These are phyloP conservation scores for Pichia sp. DNA, from an alignment of 1,139 yeast species.

Conservation along the genomic window DNA sequence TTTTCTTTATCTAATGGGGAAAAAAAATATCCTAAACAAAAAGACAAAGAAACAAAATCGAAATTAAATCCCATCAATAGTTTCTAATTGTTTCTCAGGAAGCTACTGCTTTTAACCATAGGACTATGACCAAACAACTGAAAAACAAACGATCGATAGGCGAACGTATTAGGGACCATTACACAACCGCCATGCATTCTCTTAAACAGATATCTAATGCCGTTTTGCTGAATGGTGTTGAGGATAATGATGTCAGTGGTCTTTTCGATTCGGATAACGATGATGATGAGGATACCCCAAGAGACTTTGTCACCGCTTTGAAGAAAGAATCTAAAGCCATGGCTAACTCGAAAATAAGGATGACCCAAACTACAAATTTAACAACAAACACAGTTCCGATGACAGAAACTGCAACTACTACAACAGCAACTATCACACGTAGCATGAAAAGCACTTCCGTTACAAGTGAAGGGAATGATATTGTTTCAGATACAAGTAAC, in stretches of 20 bases:
- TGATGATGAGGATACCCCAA: neutral
- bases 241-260: constrained; percentile 6
- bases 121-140: constrained; percentile 13
- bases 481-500: neutral
- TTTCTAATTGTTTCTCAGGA: too few relatives aligned
- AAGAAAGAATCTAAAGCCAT: constrained; percentile 1
- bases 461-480: neutral
- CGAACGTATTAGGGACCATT: constrained; percentile 4
- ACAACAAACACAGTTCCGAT: neutral
- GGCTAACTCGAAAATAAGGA: neutral
- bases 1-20: neutral
- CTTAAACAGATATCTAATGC: constrained; percentile 11
- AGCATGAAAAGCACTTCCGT: constrained; percentile 4
- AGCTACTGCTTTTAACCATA: too few relatives aligned
- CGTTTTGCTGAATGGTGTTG: constrained; percentile 6
- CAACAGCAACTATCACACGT: neutral
- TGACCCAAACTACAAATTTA: too few relatives aligned
- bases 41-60: too few relatives aligned
- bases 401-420: neutral
- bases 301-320: neutral
- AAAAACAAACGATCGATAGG: constrained; percentile 11
- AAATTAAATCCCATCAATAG: too few relatives aligned
- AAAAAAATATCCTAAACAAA: too few relatives aligned
- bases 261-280: neutral
- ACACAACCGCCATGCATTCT: constrained; percentile 9